Conservation (phyloP, 805 yeast genomes). For the Candida ovalis region DNA sequence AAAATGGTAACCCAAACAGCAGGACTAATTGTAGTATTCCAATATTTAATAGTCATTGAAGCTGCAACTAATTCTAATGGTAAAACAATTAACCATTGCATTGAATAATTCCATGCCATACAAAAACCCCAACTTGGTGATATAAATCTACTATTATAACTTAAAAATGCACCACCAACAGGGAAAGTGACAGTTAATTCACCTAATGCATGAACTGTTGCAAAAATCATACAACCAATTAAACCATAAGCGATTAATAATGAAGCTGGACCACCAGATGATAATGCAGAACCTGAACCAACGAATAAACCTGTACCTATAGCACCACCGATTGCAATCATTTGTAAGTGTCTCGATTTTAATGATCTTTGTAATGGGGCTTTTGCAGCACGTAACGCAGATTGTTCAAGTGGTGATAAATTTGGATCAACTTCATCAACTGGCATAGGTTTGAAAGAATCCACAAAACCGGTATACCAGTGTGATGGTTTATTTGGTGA, state of each 20-base stretch:
- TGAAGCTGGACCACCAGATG: constrained; percentile 66
- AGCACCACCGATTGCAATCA: constrained; percentile 76
- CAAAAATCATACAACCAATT: constrained; percentile 51
- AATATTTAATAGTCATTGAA: constrained; percentile 41
- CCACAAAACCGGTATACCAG: constrained; percentile 13
- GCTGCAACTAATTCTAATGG: constrained; percentile 50
- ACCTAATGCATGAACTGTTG: constrained; percentile 56
- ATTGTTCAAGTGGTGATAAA: constrained; percentile 36
- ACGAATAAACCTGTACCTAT: constrained; percentile 77
- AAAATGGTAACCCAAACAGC: constrained; percentile 52
- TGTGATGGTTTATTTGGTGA: background rate
- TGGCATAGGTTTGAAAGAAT: constrained; percentile 20
- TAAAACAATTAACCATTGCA: constrained; percentile 45
- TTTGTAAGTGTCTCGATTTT: constrained; percentile 59
- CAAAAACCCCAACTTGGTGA: constrained; percentile 55
- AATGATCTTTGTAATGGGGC: constrained; percentile 45
- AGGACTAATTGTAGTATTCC: constrained; percentile 39
- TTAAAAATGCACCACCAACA: constrained; percentile 54
- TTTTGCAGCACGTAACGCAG: constrained; percentile 39
- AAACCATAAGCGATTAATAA: constrained; percentile 51
- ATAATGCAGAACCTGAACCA: constrained; percentile 56
- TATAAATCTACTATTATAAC: constrained; percentile 50
- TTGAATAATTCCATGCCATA: constrained; percentile 50
- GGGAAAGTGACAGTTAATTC: constrained; percentile 56
- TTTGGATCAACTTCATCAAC: constrained; percentile 36